phyloP scores from a whole-genome alignment of 306 rosid species.

The Rosa chinensis region DNA sequence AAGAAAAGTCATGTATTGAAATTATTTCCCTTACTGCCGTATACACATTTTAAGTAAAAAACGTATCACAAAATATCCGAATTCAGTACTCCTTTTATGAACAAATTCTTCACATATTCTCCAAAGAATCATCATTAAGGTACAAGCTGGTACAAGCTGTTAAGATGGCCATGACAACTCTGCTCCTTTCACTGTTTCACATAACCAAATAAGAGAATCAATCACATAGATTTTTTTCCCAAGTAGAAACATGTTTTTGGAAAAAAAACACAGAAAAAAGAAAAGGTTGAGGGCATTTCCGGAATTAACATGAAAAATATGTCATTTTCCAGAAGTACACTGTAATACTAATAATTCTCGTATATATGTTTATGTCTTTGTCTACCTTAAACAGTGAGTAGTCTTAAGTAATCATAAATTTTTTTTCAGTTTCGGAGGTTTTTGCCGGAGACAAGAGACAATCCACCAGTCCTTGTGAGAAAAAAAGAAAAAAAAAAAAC shows the following conservation, averaged over 20 bases:
- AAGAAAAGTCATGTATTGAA: not conserved
- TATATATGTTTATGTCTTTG: not conserved
- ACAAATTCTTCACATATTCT: not conserved
- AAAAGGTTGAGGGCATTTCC: not conserved
- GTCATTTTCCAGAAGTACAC: not conserved
- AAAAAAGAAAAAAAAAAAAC: slow-evolving; percentile 21
- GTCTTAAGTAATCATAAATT: not conserved
- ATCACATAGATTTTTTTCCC: not conserved
- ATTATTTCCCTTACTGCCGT: not conserved
- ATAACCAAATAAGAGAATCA: not conserved
- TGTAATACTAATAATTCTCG: not conserved
- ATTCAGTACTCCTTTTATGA: not conserved
- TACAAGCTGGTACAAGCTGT: too few relatives aligned
- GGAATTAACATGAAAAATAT: not conserved
- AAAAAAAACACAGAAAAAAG: not conserved
- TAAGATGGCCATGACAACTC: not conserved
- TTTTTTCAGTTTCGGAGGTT: slow-evolving; percentile 70
- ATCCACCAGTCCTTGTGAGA: slow-evolving; percentile 69
- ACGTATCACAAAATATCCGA: not conserved
- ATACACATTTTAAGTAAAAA: not conserved
- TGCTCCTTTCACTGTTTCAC: not conserved
- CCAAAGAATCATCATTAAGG: not conserved
- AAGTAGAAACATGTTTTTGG: not conserved
- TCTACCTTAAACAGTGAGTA: not conserved
- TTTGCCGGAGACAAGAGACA: slow-evolving; percentile 56